Conservation (phyloP, 495 filamentous ascomycete species). For the Penicillium pulvis region DNA sequence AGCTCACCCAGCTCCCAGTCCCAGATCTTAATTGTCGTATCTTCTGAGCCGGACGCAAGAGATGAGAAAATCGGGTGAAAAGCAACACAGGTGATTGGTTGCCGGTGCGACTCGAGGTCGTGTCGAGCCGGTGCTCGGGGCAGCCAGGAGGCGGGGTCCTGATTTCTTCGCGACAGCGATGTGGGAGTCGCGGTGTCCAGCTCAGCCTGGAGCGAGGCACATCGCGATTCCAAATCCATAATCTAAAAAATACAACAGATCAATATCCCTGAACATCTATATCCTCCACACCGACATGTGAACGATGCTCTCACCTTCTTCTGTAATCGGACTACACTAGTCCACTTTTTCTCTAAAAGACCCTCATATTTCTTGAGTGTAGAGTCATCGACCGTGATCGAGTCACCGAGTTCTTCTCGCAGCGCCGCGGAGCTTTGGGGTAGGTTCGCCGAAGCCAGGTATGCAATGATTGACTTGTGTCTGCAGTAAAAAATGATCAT, state of each 20-base stretch:
- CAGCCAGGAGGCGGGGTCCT: constrained; percentile 86
- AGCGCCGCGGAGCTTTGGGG: constrained; percentile 67
- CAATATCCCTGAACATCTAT: neutral
- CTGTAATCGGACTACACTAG: constrained; percentile 87
- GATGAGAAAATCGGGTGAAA: constrained; percentile 95
- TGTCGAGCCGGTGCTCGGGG: constrained; percentile 74
- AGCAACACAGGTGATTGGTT: constrained; percentile 81
- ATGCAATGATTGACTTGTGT: constrained; percentile 89
- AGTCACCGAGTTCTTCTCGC: constrained; percentile 41
- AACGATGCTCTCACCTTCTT: constrained; percentile 66
- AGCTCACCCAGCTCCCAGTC: constrained; percentile 96
- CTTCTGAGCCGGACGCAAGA: constrained; percentile 90
- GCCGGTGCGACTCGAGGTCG: constrained; percentile 81
- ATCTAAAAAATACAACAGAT: constrained; percentile 58
- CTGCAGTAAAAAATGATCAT: constrained; percentile 44
- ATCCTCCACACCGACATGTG: constrained; percentile 1
- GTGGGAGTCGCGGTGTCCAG: constrained; percentile 85
- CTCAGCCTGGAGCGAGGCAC: constrained; percentile 72
- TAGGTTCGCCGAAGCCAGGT: constrained; percentile 74
- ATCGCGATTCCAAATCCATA: constrained; percentile 85
- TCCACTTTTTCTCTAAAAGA: constrained; percentile 95
- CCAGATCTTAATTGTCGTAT: constrained; percentile 95
- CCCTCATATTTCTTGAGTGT: constrained; percentile 66
- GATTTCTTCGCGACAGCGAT: constrained; percentile 72
- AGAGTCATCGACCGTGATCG: constrained; percentile 63